These are phyloP conservation scores for Hirsutella thompsonii DNA, from an alignment of 2,329 filamentous ascomycete genomes.

Conservation along the genomic window DNA sequence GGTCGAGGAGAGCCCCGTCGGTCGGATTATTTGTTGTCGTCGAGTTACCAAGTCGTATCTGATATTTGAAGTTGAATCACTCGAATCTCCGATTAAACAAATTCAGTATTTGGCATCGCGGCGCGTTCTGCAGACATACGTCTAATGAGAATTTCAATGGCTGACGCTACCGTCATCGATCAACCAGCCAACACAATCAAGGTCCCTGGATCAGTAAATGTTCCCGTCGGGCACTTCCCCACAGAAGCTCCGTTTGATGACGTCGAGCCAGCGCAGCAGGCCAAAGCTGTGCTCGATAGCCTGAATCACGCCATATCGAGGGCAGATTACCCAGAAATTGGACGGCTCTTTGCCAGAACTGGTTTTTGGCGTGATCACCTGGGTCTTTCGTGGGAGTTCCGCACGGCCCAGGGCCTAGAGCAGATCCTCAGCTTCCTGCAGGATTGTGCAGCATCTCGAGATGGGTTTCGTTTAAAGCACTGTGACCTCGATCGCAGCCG, in stretches of 20 bases:
- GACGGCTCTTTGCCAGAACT: conserved; percentile 26
- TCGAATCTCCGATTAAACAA: too few relatives aligned
- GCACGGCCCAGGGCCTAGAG: conserved; percentile 30
- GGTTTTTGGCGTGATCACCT: conserved; percentile 49
- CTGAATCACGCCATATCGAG: conserved; percentile 27
- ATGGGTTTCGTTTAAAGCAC: conserved; percentile 26
- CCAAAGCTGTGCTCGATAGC: conserved; percentile 15
- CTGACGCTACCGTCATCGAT: too few relatives aligned
- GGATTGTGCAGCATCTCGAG: conserved; percentile 13
- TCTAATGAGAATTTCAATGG: too few relatives aligned
- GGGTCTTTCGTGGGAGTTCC: conserved; percentile 41
- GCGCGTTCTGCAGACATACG: too few relatives aligned
- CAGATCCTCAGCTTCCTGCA: conserved; percentile 27
- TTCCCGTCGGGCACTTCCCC: background rate
- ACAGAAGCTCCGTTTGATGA: background rate
- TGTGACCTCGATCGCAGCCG: conserved; percentile 33
- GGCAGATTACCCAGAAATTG: conserved; percentile 19
- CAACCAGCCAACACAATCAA: too few relatives aligned
- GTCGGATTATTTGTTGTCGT: too few relatives aligned
- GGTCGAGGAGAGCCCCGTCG: too few relatives aligned
- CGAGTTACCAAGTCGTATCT: too few relatives aligned
- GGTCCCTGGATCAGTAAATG: background rate
- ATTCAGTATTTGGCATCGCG: too few relatives aligned
- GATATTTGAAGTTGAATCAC: too few relatives aligned
- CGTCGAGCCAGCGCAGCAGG: background rate